A percentile compares a stretch with the other conserved stretches of the same genome.
Evolutionary conservation across 805 yeast species (phyloP).

Genomic region (Ogataea paraovalis): DNA sequence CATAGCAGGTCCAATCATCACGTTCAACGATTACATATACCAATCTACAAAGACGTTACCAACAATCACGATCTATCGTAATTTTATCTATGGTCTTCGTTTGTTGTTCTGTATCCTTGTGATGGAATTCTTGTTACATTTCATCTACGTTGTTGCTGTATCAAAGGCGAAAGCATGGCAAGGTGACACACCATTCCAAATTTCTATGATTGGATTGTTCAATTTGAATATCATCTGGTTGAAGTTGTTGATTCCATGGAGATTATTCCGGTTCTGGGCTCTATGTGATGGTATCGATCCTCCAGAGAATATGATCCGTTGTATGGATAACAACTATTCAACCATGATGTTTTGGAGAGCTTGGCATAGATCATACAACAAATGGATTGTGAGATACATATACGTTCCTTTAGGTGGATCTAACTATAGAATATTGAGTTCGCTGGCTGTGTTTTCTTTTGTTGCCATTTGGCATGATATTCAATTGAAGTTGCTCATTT

Average conservation of each 20-base stretch:
- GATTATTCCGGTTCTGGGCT: conserved; percentile 91
- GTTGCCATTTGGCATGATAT: conserved; percentile 99
- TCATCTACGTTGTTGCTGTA: conserved; percentile 88
- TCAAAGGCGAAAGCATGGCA: conserved; percentile 87
- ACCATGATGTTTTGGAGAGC: conserved; percentile 98
- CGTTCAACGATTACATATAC: conserved; percentile 85
- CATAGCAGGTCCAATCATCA: conserved; percentile 91
- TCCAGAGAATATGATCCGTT: conserved; percentile 96
- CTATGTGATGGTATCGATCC: conserved; percentile 90
- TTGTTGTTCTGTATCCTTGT: conserved; percentile 69
- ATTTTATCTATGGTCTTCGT: conserved; percentile 59
- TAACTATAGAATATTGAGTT: conserved; percentile 63
- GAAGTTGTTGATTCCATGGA: conserved; percentile 91
- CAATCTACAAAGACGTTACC: conserved; percentile 61
- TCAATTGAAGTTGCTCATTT: conserved; percentile 73
- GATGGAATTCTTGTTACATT: conserved; percentile 89
- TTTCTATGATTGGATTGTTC: conserved; percentile 90
- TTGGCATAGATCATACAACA: conserved; percentile 94
- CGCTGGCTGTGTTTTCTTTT: conserved; percentile 84
- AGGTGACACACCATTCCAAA: conserved; percentile 85
- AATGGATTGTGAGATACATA: conserved; percentile 85
- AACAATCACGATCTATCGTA: conserved; percentile 53
- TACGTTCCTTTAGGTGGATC: conserved; percentile 92
- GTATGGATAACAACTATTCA: conserved; percentile 91
- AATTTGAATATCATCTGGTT: conserved; percentile 91